Evolutionary conservation across 1,284 basidiomycete genomes (phyloP).

Genomic region (Ustilago sp.): DNA sequence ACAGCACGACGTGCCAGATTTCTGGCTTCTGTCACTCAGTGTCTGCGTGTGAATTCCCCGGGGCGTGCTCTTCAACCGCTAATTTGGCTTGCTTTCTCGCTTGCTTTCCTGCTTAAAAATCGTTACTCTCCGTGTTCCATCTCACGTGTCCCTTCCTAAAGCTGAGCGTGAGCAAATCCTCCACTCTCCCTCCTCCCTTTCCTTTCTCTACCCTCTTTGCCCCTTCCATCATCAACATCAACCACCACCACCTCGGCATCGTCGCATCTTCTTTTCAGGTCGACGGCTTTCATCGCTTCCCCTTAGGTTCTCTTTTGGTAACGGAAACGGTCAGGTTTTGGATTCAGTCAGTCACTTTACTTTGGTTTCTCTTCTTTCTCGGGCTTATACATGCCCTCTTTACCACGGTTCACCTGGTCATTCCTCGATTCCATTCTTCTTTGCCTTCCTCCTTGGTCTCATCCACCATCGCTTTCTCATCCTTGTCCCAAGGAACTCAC

Average conservation of each 20-base stretch:
- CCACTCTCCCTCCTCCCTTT: not conserved
- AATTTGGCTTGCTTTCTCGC: not conserved
- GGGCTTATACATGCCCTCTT: not conserved
- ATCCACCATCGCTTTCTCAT: not conserved
- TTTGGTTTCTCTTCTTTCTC: constrained; percentile 7
- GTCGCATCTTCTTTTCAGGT: constrained; percentile 1
- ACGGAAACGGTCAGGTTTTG: constrained; percentile 4
- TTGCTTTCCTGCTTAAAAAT: not conserved
- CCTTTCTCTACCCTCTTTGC: not conserved
- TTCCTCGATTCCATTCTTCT: not conserved
- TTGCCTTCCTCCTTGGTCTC: not conserved
- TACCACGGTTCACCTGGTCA: not conserved
- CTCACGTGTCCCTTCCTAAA: constrained; percentile 2
- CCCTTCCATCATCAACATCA: not conserved
- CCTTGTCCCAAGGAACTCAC: not conserved
- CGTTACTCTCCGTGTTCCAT: not conserved
- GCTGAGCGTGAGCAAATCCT: not conserved
- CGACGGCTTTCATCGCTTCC: not conserved
- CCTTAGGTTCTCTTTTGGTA: not conserved
- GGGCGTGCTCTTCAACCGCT: not conserved
- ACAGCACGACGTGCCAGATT: not conserved
- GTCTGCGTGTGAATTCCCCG: not conserved
- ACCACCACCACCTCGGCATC: not conserved
- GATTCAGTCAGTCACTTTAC: constrained; percentile 2
- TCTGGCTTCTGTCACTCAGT: not conserved